Percentiles rank a stretch among this genome's conserved stretches.
Conservation (phyloP, 352 stramenopile genomes). For the Detonula confervacea region DNA sequence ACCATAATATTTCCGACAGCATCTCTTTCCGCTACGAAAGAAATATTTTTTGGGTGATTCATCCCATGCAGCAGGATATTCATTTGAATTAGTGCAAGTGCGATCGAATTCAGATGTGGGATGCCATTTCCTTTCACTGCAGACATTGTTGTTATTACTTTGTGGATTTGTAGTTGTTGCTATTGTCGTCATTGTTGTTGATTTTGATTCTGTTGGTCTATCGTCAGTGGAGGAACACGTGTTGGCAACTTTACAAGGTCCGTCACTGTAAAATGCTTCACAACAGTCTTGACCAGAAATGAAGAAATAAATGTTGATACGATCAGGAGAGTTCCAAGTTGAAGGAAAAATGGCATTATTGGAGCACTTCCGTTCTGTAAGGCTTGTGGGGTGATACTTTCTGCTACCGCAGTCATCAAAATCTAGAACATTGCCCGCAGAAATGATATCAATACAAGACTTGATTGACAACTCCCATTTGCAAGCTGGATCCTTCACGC, state of each 20-base stretch:
- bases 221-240: background rate
- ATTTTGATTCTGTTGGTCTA: background rate
- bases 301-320: background rate
- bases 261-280: background rate
- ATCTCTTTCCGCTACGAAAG: background rate
- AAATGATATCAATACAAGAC: background rate
- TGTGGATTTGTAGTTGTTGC: background rate
- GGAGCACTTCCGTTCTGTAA: background rate
- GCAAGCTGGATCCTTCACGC: background rate
- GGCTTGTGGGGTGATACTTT: background rate
- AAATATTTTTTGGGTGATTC: background rate
- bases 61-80: background rate
- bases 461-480: background rate
- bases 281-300: background rate
- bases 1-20: background rate
- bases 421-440: background rate
- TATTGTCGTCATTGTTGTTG: background rate
- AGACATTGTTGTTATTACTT: too few relatives aligned
- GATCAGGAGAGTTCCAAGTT: background rate
- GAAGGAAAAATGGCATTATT: background rate
- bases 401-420: background rate
- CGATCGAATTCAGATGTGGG: background rate
- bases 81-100: background rate
- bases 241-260: background rate
- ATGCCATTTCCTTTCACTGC: constrained; percentile 2